Evolutionary conservation across 179 eudicot genomes (phyloP).

Genomic region (Carnegiea gigantea): DNA sequence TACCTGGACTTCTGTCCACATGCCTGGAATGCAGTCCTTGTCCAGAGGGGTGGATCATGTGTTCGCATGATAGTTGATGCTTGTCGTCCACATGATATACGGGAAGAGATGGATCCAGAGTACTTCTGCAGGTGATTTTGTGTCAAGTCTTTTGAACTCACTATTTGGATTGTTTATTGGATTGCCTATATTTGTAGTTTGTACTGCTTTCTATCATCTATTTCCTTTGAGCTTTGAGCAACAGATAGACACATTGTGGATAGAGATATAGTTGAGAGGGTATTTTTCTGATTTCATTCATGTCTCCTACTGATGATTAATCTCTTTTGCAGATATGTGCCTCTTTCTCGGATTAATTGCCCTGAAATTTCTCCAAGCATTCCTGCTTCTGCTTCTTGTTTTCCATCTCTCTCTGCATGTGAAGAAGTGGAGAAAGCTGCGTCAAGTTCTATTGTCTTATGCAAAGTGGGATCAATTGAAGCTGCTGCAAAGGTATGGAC

Average conservation of each 20-base stretch:
- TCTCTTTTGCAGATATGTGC: constrained; percentile 64
- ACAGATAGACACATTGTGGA: not conserved
- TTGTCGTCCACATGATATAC: constrained; percentile 84
- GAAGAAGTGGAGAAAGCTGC: constrained; percentile 65
- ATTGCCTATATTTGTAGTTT: not conserved
- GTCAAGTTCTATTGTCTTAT: constrained; percentile 58
- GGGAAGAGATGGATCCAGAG: constrained; percentile 88
- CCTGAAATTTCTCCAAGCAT: constrained; percentile 27
- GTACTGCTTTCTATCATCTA: not conserved
- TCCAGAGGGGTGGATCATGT: constrained; percentile 62
- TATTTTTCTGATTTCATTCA: not conserved
- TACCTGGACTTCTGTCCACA: constrained; percentile 87
- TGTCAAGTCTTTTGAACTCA: not conserved
- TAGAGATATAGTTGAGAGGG: constrained; percentile 5
- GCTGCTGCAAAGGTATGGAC: constrained; percentile 78
- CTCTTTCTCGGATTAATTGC: constrained; percentile 61
- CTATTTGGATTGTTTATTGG: constrained; percentile 3
- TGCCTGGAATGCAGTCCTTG: constrained; percentile 87
- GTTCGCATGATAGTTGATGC: constrained; percentile 96
- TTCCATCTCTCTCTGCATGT: constrained; percentile 65
- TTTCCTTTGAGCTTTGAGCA: not conserved
- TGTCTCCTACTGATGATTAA: constrained; percentile 19
- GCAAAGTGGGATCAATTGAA: constrained; percentile 70
- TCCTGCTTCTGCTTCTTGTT: constrained; percentile 38
- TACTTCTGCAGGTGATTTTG: constrained; percentile 66